Base-by-base conservation (phyloP, 1,284 basidiomycete species). In the Cutaneotrichosporon spelunceum region DNA sequence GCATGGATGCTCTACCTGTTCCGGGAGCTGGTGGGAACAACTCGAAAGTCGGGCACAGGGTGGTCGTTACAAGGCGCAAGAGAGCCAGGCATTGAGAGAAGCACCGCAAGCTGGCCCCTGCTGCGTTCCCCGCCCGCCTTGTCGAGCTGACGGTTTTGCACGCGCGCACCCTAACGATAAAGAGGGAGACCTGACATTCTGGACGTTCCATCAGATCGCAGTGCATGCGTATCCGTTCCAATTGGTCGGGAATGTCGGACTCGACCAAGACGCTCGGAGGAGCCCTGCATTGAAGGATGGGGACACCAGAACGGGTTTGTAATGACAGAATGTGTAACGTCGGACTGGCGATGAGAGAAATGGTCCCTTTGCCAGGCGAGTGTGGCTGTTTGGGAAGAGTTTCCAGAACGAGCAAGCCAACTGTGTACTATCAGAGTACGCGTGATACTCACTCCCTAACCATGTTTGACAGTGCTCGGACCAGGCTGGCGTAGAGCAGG, bases 61-160 rank as follows among this genome's bases (percentile, higher is more conserved):
- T n/a, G n/a, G n/a, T n/a, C n/a, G n/a, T n/a, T n/a, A n/a, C n/a
- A n/a, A n/a, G n/a, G n/a, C n/a, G n/a, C n/a, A n/a, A n/a, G n/a
- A n/a, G n/a, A n/a, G n/a, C n/a, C n/a, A n/a, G n/a, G n/a, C n/a
- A n/a, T n/a, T n/a, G n/a, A n/a, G n/a, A n/a, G n/a, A n/a, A n/a
- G n/a, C n/a, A n/a, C n/a, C n/a, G n/a, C n/a, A n/a, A n/a, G n/a
- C n/a, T n/a, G n/a, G n/a, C n/a, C n/a, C n/a, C n/a, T n/a, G 80
- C 84, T 14, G 79, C 84, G 5, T 83, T 92, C 64, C 90, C 90
- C 0, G 86, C 87, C 0, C 83, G 85, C 0, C 65, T 69, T 56
- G 81, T 72, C 53, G 59, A 83, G 83, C 90, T 89, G 78, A 71
- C 49, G 50, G 23, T 3, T 57, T 62, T 19, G 52, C n/a, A 19